Evolutionary conservation across 1,139 yeast species (phyloP), one percentile per base, ranked within the genome.

Genomic region (Sugiyamaella pinicola): DNA sequence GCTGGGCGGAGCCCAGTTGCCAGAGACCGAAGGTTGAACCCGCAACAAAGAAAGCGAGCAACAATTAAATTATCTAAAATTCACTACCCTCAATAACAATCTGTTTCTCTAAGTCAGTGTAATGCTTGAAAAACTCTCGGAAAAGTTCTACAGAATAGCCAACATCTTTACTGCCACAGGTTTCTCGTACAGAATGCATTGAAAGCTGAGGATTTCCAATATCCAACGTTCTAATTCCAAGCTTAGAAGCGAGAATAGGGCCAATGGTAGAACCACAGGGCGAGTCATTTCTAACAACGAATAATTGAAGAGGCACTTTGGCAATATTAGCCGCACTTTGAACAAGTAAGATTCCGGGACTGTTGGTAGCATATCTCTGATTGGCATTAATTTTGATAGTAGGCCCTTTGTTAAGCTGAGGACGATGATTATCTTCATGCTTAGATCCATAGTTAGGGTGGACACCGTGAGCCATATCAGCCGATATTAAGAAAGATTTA

Each of bases 251-350:
- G 57, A 93, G 74, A 68, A 90, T 86, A 21, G 99, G 98, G 1
- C 99, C 99, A 64, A 93, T 93, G 1, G 99, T 93, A 2, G 96
- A 86, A 1, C 99, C 99, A 72, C 98, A 93, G 2, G 97, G 88
- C 0, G 95, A 84, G 64, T 87, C 96, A 67, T 93, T 93, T 56
- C 95, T 80, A 22, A 87, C 96, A 28, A 91, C 98, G 74, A 93
- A 90, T 55, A 90, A 55, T 61, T 74, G 77, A 50, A 73, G 59
- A 18, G 76, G 75, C 13, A 86, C 84, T 58, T 80, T 73, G 3
- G 82, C 84, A 40, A 66, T 66, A 51, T 83, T 78, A 3, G 96
- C 97, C 49, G 87, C 73, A 59, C 83, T 78, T 67, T 90, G 86
- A 54, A 91, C 64, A 54, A 93, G 70, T 1, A 90, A 88, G 56